These are phyloP conservation scores for Omphalea diandra DNA, from an alignment of 441 rosid species.

Conservation along the genomic window DNA sequence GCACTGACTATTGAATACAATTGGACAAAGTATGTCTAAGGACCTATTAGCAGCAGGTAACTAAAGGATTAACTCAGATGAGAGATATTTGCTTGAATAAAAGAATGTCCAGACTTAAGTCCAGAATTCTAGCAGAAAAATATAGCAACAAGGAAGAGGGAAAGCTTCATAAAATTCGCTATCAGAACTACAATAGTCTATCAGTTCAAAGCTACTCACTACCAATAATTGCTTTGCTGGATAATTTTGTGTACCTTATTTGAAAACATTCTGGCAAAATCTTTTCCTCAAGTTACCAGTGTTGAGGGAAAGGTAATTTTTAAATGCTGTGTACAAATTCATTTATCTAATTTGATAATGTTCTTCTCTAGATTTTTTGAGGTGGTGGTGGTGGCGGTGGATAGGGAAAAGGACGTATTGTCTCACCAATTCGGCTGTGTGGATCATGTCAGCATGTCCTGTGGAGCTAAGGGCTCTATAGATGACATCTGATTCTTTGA, in stretches of 20 bases:
- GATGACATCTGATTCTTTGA: slow-evolving; percentile 93
- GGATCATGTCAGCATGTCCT: slow-evolving; percentile 92
- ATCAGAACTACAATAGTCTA: background rate
- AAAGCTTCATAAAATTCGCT: background rate
- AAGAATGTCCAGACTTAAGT: no score
- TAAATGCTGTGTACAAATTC: background rate
- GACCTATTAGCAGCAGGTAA: background rate
- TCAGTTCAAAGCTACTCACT: background rate
- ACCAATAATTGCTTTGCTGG: background rate
- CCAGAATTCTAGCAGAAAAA: background rate
- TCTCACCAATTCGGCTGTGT: slow-evolving; percentile 84
- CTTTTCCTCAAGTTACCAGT: background rate
- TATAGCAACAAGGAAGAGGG: background rate
- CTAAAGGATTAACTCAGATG: background rate
- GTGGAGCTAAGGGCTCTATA: slow-evolving; percentile 87
- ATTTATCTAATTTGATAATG: background rate
- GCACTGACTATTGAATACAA: background rate
- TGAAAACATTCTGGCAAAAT: background rate
- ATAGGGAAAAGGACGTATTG: background rate
- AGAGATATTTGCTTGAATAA: background rate
- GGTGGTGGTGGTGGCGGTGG: background rate
- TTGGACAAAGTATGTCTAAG: no score
- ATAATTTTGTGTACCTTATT: background rate
- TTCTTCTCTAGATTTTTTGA: background rate
- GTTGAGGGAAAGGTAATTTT: background rate